Percentiles rank a stretch among this genome's conserved stretches.
These are phyloP conservation scores for Posidonia oceanica DNA, from an alignment of 116 monocot species.

Conservation along the genomic window DNA sequence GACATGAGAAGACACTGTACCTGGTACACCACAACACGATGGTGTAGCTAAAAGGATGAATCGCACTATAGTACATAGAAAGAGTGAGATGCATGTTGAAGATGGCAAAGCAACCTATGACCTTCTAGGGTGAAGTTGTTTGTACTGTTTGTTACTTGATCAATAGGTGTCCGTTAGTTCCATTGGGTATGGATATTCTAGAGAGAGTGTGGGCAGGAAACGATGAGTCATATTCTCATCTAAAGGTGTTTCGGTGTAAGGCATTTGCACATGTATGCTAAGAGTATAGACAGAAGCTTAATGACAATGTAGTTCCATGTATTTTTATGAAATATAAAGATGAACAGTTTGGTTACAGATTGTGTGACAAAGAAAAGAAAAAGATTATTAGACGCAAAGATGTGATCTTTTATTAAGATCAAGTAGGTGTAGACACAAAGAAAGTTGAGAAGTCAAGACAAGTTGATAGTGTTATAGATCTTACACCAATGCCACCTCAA, in stretches of 20 bases:
- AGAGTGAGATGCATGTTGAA: constrained; percentile 3
- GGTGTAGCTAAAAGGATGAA: constrained; percentile 12
- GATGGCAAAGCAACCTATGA: constrained; percentile 3
- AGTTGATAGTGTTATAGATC: too few species aligned
- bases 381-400: background rate
- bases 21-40: constrained; percentile 8
- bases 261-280: constrained; percentile 2
- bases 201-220: constrained; percentile 1
- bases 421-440: too few species aligned
- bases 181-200: constrained; percentile 6
- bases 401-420: background rate
- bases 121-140: constrained; percentile 11
- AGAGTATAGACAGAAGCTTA: background rate
- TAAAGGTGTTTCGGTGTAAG: constrained; percentile 5
- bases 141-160: background rate
- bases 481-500: too few species aligned
- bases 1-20: constrained; percentile 1
- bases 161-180: constrained; percentile 1
- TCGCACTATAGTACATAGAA: constrained; percentile 1
- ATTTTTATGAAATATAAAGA: background rate
- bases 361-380: background rate
- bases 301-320: constrained; percentile 6
- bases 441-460: too few species aligned
- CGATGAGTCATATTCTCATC: background rate
- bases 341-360: background rate